Conservation (phyloP, 108 stramenopile genomes). For the Skeletonema costatum region DNA sequence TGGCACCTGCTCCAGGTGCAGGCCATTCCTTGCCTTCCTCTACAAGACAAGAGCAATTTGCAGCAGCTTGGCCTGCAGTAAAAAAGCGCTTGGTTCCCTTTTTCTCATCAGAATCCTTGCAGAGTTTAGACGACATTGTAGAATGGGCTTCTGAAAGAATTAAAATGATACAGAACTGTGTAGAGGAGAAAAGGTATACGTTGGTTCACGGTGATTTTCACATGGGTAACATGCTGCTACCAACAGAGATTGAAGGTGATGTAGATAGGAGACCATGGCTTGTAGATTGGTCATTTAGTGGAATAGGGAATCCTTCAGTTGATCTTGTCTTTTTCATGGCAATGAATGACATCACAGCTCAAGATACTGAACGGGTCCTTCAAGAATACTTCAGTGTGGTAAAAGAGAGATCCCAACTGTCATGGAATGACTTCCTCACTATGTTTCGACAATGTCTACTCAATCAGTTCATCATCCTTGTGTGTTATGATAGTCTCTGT, state of each 20-base stretch:
- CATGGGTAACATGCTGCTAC: slow-evolving; percentile 19
- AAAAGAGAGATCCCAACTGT: slow-evolving; percentile 2
- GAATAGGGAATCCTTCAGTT: slow-evolving; percentile 49
- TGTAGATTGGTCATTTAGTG: slow-evolving; percentile 52
- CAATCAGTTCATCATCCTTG: slow-evolving; percentile 46
- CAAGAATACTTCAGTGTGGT: neutral
- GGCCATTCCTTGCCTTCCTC: slow-evolving; percentile 5
- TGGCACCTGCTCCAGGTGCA: slow-evolving; percentile 10
- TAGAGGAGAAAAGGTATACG: slow-evolving; percentile 7
- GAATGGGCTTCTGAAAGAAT: slow-evolving; percentile 3
- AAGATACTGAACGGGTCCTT: neutral
- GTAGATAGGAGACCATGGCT: slow-evolving; percentile 20
- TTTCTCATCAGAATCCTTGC: neutral
- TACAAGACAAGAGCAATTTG: slow-evolving; percentile 14
- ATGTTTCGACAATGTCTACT: slow-evolving; percentile 41
- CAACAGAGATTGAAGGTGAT: slow-evolving; percentile 3
- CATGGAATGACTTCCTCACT: slow-evolving; percentile 22
- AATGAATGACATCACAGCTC: neutral
- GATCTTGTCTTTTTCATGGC: slow-evolving; percentile 57
- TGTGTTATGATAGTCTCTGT: slow-evolving; percentile 43
- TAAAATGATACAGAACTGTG: neutral
- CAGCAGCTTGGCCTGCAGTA: slow-evolving; percentile 20
- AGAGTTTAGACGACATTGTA: slow-evolving; percentile 4
- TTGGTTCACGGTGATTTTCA: slow-evolving; percentile 30
- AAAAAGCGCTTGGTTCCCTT: slow-evolving; percentile 14